Evolutionary conservation across 139 green algal species (phyloP), one percentile per base, ranked within the genome.

Genomic region (Chlamydomonas urium): DNA sequence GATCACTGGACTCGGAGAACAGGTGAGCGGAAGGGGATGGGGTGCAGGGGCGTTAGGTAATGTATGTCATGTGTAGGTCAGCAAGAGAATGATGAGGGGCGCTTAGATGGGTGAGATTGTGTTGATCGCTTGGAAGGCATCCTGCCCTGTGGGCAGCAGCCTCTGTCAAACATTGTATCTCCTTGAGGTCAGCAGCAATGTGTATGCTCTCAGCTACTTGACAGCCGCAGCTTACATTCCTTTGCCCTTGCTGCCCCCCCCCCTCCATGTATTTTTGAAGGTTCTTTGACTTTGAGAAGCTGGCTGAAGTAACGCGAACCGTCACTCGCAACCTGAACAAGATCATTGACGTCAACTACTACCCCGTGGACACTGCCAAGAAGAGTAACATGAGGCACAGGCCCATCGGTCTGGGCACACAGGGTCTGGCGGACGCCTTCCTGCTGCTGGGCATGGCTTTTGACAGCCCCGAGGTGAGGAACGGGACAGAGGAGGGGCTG

Each of bases 281-380:
- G 38, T 92, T 78, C 77, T 97, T 97, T 71, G 92, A 97, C 72
- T 95, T 96, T 76, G 86, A 92, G 5, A 90, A 89, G 75, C 90
- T 97, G 45, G 72, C 71, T 2, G 83, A 89, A 56, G 85, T 94
- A 23, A 86, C 71, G 69, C 75, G 71, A 63, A 65, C 66, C 47
- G 89, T 91, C 24, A 94, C 94, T 1, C 85, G 77, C 74, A 99
- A 98, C 86, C 82, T 99, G 26, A 99, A 99, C 86, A 90, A 91
- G 68, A 97, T 99, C 82, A 99, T 99, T 70, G 95, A 99, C 77
- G 82, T 98, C 79, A 99, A 99, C 91, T 98, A 88, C 88, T 99
- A 99, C 84, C 95, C 95, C 0, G 89, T 92, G 17, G 90, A 97
- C 74, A 90, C 87, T 2, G 71, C 71, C 23, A 33, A 45, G 42